A percentile compares a stretch with the other conserved stretches of the same genome.
Conservation (phyloP, 2,329 filamentous ascomycete genomes). For the Laburnicola sp. region DNA sequence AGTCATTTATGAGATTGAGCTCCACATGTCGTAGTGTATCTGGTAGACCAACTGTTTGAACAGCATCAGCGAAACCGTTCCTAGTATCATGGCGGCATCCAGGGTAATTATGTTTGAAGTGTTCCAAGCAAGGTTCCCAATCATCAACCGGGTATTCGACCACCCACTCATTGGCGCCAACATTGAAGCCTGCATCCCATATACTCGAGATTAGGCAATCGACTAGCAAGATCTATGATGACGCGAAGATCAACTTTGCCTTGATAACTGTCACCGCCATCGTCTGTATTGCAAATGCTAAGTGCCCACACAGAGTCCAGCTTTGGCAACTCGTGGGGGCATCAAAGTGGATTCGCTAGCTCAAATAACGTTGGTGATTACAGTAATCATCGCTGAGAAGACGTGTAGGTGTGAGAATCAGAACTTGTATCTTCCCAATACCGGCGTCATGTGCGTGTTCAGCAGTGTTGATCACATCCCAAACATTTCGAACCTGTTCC, state of each 20-base stretch:
- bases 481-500: background rate
- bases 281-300: background rate
- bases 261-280: background rate
- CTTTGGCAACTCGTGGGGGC: background rate
- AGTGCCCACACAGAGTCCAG: background rate
- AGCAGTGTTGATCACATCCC: background rate
- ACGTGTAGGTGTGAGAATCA: background rate
- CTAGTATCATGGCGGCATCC: background rate
- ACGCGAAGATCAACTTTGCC: background rate
- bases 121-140: too few species aligned
- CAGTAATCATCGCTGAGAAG: background rate
- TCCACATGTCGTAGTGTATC: background rate
- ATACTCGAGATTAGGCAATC: background rate
- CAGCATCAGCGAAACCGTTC: background rate
- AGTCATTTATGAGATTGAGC: background rate
- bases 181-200: constrained; percentile 1
- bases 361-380: background rate
- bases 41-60: background rate
- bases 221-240: background rate
- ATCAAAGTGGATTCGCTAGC: constrained; percentile 1
- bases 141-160: background rate
- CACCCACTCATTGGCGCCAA: background rate
- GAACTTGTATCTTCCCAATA: background rate
- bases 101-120: background rate
- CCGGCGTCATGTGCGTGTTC: background rate